Evolutionary conservation across 768 basidiomycete species (phyloP).

Genomic region (Auricularia sp.): DNA sequence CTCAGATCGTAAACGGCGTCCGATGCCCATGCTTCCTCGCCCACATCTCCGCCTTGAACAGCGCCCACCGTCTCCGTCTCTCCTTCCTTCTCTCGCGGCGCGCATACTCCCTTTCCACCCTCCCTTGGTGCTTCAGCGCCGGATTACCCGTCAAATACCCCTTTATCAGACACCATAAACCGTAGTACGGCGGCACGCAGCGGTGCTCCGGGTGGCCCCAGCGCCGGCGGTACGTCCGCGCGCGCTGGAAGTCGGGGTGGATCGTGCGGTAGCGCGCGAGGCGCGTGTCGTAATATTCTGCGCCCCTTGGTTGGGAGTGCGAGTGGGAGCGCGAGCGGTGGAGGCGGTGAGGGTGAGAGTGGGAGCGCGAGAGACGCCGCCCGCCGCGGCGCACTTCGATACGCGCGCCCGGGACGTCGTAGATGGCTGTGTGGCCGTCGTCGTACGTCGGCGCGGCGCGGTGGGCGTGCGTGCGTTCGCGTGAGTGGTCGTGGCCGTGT

Average conservation of each 20-base stretch:
- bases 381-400: not conserved
- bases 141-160: not conserved
- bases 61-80: not conserved
- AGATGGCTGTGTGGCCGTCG: not conserved
- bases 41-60: not conserved
- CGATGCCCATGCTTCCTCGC: not conserved
- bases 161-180: not conserved
- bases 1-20: not conserved
- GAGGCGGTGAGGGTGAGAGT: too few species aligned
- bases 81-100: not conserved
- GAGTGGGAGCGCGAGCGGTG: not conserved
- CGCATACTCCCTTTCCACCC: not conserved
- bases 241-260: not conserved
- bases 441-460: not conserved
- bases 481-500: not conserved
- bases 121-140: not conserved
- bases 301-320: not conserved
- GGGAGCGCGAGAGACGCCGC: not conserved
- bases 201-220: not conserved
- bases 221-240: not conserved
- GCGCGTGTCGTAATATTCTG: not conserved
- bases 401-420: not conserved
- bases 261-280: not conserved
- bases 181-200: not conserved
- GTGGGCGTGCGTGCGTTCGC: not conserved